Evolutionary conservation across 768 basidiomycete species (phyloP), one percentile per base, ranked within the genome.

Genomic region (Mycena crocata): DNA sequence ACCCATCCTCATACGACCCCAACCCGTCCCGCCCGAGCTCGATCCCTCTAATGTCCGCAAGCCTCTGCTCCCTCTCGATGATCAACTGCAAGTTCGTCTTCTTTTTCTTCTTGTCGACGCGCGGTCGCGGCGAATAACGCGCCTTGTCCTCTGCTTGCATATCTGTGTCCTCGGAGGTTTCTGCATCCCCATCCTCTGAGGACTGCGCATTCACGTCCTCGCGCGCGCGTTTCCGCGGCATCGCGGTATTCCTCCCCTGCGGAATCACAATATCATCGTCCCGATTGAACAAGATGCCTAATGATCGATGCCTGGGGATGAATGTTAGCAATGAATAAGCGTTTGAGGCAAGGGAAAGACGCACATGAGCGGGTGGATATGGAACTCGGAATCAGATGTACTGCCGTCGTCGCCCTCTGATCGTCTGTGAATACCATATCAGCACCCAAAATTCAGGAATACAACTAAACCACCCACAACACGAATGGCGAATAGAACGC

Each of bases 401-500:
- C 24, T 35, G 3, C 44, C 57, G 19, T 62, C 59, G 37, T 62
- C 66, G 28, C 57, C 14, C 15, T 30, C 17, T 5, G 35, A 28
- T 31, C 55, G 59, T 28, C 66, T 67, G 64, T 32, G 32, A 19
- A 31, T 21, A 12, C 31, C 35, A 34, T 10, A 21, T 34, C 35
- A 50, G 31, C 31, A 31, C 58, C 19, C 12, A n/a, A 39, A 15
- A 51, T 9, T n/a, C 30, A n/a, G 17, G n/a, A 4, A 55, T 15
- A 24, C n/a, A 23, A 49, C 35, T 23, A n/a, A 64, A 52, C 6
- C 8, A 34, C 55, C 52, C 32, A 59, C 57, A 64, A 45, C 10
- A 64, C 54, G 23, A 50, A 57, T 34, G 59, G 63, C 37, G 39
- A 35, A 44, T 65, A 65, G 49, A 69, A 69, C 23, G 34, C 59